These are phyloP conservation scores for Debaryomyces subglobosus DNA, from an alignment of 1,139 yeast genomes.

Conservation along the genomic window DNA sequence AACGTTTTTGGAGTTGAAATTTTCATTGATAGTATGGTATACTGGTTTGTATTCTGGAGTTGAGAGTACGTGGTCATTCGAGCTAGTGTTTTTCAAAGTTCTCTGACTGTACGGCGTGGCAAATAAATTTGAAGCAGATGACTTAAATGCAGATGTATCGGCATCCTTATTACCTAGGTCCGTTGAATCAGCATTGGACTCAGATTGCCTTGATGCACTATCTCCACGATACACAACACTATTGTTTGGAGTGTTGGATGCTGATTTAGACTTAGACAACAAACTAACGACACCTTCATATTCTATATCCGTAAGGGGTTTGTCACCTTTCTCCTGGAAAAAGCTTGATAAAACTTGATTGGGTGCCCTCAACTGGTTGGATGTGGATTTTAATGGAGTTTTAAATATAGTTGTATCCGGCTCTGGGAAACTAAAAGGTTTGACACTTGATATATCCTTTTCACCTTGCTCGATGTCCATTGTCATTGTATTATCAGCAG, in stretches of 20 bases:
- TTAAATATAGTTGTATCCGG: slow-evolving; percentile 12
- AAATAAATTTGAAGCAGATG: slow-evolving; percentile 11
- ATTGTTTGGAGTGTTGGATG: slow-evolving; percentile 9
- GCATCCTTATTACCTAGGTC: slow-evolving; percentile 4
- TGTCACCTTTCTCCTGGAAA: slow-evolving; percentile 74
- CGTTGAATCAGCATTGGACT: slow-evolving; percentile 7
- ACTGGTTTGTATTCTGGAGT: slow-evolving; percentile 48
- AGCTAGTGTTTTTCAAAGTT: slow-evolving; percentile 20
- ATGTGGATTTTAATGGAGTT: slow-evolving; percentile 10
- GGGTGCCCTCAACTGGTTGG: slow-evolving; percentile 19
- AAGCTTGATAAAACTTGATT: slow-evolving; percentile 71
- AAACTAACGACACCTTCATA: slow-evolving; percentile 81
- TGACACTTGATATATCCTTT: not conserved
- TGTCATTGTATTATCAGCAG: not conserved
- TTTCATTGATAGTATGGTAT: slow-evolving; percentile 35
- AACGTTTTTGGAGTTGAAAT: slow-evolving; percentile 25
- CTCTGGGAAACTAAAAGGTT: slow-evolving; percentile 19
- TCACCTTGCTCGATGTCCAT: not conserved
- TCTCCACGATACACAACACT: slow-evolving; percentile 9
- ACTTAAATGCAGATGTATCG: slow-evolving; percentile 3
- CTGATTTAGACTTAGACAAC: slow-evolving; percentile 28
- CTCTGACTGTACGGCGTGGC: slow-evolving; percentile 27
- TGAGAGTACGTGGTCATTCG: slow-evolving; percentile 22
- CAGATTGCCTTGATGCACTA: slow-evolving; percentile 2
- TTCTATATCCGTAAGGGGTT: slow-evolving; percentile 75